phyloP scores from a whole-genome alignment of 306 rosid species.

The Ochetophila trinervis region DNA sequence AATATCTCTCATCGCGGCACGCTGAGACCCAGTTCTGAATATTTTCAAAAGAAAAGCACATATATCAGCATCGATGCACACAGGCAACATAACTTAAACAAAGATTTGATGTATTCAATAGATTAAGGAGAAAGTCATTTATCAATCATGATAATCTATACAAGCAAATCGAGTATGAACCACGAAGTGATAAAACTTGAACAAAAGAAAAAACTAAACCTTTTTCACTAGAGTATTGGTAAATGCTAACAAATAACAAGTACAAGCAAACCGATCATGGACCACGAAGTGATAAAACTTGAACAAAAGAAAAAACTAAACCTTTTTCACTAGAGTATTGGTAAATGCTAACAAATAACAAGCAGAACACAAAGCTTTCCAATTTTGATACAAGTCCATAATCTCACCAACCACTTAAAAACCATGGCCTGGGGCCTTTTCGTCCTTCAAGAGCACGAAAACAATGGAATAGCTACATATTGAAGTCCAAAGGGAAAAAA shows the following conservation, averaged over 20 bases:
- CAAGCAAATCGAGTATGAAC: neutral
- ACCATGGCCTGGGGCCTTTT: no score
- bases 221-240: neutral
- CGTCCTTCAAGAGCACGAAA: no score
- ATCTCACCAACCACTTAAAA: no score
- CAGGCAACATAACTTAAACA: neutral
- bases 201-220: neutral
- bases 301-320: neutral
- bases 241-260: neutral
- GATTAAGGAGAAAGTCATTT: neutral
- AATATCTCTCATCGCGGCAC: slow-evolving; percentile 61
- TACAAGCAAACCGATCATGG: no score
- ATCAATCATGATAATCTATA: neutral
- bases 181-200: neutral
- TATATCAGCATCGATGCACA: slow-evolving; percentile 10
- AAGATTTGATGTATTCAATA: neutral
- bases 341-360: neutral
- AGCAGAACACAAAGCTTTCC: neutral
- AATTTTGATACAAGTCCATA: no score
- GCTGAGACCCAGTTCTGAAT: slow-evolving; percentile 71
- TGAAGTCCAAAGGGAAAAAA: no score
- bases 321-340: neutral
- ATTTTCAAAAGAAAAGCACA: slow-evolving; percentile 9
- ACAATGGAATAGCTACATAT: no score
- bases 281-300: no score